A percentile compares a stretch with the other conserved stretches of the same genome.
Evolutionary conservation across 306 rosid genomes (phyloP).

Genomic region (Prosopis cineraria): DNA sequence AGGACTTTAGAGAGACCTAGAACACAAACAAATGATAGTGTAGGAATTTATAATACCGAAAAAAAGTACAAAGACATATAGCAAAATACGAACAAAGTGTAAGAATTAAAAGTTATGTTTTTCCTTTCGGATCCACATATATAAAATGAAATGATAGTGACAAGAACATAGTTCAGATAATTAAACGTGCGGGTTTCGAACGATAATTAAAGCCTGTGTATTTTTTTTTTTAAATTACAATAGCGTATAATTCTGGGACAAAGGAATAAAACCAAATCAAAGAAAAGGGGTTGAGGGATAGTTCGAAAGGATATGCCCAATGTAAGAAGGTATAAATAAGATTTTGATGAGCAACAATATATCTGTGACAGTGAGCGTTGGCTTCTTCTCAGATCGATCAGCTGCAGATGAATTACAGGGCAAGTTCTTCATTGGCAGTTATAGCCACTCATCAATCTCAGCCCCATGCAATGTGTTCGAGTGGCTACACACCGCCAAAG

Average conservation of each 20-base stretch:
- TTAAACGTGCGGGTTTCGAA: not conserved
- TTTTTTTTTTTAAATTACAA: too few species aligned
- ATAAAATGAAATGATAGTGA: too few species aligned
- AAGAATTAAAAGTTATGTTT: too few species aligned
- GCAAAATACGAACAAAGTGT: too few species aligned
- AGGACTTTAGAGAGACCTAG: too few species aligned
- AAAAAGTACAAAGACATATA: too few species aligned
- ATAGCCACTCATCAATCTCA: slow-evolving; percentile 26
- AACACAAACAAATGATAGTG: too few species aligned
- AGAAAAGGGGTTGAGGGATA: slow-evolving; percentile 34
- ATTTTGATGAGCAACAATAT: not conserved
- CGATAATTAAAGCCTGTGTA: too few species aligned
- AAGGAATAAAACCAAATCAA: not conserved
- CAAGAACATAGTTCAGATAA: too few species aligned
- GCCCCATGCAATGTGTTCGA: not conserved
- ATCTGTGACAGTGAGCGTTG: too few species aligned
- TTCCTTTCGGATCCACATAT: too few species aligned
- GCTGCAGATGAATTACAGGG: slow-evolving; percentile 64
- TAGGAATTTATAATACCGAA: too few species aligned
- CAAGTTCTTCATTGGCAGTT: slow-evolving; percentile 61
- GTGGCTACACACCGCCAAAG: slow-evolving; percentile 58
- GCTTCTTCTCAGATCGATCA: not conserved
- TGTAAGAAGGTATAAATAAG: slow-evolving; percentile 36
- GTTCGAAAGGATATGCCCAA: slow-evolving; percentile 57
- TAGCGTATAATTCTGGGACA: not conserved